Conservation (phyloP, 106 monocot genomes). For the Narthecium ossifragum region DNA sequence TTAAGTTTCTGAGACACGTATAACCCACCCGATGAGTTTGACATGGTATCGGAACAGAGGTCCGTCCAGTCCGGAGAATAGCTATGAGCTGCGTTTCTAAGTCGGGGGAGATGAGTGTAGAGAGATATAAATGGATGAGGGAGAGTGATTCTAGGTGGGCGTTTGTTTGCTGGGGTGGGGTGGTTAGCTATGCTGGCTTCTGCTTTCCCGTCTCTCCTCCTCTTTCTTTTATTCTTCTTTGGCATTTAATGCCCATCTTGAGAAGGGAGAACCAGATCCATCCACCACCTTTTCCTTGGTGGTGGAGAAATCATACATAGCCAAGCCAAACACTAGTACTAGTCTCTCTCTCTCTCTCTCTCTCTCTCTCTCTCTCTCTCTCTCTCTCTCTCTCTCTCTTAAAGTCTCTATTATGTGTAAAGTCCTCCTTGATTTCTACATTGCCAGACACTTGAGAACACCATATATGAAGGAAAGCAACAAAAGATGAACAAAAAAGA, state of each 20-base stretch:
- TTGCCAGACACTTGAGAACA: not conserved
- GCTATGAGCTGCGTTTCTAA: no score
- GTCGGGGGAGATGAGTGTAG: no score
- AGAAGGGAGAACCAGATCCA: slow-evolving; percentile 30
- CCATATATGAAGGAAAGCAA: not conserved
- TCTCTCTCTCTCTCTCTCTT: no score
- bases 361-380: no score
- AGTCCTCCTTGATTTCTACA: not conserved
- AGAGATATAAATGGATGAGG: no score
- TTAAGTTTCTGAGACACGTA: no score
- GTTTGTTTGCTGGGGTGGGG: no score
- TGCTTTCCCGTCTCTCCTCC: not conserved
- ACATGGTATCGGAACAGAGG: no score
- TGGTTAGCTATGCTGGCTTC: not conserved
- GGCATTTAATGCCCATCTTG: slow-evolving; percentile 2
- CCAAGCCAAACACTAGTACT: not conserved
- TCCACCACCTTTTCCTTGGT: slow-evolving; percentile 21
- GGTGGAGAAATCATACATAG: slow-evolving; percentile 22
- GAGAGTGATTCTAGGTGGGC: no score
- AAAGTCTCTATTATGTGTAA: no score
- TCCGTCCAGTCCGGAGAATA: no score
- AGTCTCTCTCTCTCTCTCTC: not conserved
- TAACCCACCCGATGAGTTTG: no score
- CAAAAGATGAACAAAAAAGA: not conserved
- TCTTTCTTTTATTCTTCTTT: not conserved